Percentiles rank a stretch among this genome's conserved stretches.
These are phyloP conservation scores for Fusarium camptoceras DNA, from an alignment of 2,329 filamentous ascomycete species.

Conservation along the genomic window DNA sequence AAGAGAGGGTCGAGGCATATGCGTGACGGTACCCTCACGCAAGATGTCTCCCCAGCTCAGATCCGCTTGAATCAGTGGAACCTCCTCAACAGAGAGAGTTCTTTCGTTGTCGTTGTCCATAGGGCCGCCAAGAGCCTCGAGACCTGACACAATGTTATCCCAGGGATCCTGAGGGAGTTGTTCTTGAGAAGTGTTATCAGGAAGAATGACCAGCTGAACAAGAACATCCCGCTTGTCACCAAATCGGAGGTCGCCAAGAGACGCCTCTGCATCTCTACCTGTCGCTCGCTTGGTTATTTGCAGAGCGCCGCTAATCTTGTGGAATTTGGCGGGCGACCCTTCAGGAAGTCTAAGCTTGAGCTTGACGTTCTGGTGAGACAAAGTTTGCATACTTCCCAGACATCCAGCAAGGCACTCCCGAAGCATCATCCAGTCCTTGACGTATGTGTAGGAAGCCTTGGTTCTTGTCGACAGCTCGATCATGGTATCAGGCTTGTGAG, in stretches of 20 bases:
- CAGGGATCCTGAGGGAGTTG: constrained; percentile 92
- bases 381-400: constrained; percentile 88
- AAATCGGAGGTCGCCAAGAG: constrained; percentile 90
- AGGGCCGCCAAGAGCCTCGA: constrained; percentile 91
- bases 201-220: constrained; percentile 91
- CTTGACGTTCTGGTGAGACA: constrained; percentile 98
- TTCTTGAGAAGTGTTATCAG: constrained; percentile 85
- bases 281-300: constrained; percentile 97
- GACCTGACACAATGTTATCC: constrained; percentile 95
- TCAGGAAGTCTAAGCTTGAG: constrained; percentile 93
- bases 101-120: constrained; percentile 88
- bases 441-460: constrained; percentile 97
- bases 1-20: constrained; percentile 88
- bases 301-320: constrained; percentile 96
- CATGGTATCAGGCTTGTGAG: constrained; percentile 98
- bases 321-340: constrained; percentile 96
- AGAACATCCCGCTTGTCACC: constrained; percentile 95
- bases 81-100: constrained; percentile 87
- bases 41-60: constrained; percentile 93
- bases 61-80: constrained; percentile 94
- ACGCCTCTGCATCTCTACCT: constrained; percentile 92
- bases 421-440: constrained; percentile 99
- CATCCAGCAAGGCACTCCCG: constrained; percentile 95
- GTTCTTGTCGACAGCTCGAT: constrained; percentile 95
- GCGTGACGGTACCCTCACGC: constrained; percentile 85